Evolutionary conservation across 495 filamentous ascomycete genomes (phyloP).

Genomic region (Barbatosphaeria neglecta): DNA sequence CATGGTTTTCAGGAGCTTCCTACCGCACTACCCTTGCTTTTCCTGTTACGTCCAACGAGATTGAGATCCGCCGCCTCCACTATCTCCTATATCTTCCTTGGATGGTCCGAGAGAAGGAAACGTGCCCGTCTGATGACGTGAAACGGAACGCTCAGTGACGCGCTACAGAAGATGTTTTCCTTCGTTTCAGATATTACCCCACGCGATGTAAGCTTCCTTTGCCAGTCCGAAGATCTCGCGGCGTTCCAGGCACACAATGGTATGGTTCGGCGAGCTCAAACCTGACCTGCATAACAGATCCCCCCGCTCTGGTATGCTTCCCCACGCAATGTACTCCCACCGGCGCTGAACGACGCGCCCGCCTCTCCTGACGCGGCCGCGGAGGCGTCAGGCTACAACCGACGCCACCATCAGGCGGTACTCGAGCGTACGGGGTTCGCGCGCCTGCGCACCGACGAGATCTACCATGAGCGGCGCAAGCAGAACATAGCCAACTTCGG

Average conservation of each 20-base stretch:
- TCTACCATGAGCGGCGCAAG: slow-evolving; percentile 53
- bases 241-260: too few relatives aligned
- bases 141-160: not conserved
- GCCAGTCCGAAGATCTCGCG: not conserved
- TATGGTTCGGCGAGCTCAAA: slow-evolving; percentile 5
- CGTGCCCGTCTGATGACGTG: too few relatives aligned
- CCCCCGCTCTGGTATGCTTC: slow-evolving; percentile 62
- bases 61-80: too few relatives aligned
- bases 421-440: slow-evolving; percentile 43
- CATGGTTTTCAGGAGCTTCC: too few relatives aligned
- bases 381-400: slow-evolving; percentile 5
- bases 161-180: slow-evolving; percentile 41
- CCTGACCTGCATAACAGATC: slow-evolving; percentile 43
- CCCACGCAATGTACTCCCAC: slow-evolving; percentile 31
- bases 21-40: too few relatives aligned
- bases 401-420: slow-evolving; percentile 9
- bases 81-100: too few relatives aligned
- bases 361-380: not conserved
- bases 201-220: slow-evolving; percentile 48
- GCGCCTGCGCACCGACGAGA: slow-evolving; percentile 56
- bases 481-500: slow-evolving; percentile 64
- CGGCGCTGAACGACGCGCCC: slow-evolving; percentile 16
- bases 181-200: slow-evolving; percentile 63
- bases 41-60: too few relatives aligned
- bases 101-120: too few relatives aligned